Percentiles rank a stretch among this genome's conserved stretches.
Conservation (phyloP, 306 rosid species). For the Quercus ilex region DNA sequence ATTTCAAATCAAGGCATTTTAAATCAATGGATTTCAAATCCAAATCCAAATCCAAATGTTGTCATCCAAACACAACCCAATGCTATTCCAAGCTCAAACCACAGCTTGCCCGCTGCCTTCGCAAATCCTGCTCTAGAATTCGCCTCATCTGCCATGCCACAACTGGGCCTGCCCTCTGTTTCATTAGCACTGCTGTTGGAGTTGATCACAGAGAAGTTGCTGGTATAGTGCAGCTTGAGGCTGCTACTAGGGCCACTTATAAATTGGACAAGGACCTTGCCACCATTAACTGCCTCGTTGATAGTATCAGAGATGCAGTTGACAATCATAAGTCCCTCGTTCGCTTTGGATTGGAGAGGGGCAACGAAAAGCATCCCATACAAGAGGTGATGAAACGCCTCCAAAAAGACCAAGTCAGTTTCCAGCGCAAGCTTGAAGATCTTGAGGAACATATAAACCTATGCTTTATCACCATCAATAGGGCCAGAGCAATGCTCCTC, state of each 20-base stretch:
- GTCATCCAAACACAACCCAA: no score
- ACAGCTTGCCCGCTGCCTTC: conserved; percentile 44
- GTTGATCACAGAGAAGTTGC: conserved; percentile 23
- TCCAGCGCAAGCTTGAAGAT: conserved; percentile 38
- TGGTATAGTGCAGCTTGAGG: conserved; percentile 65
- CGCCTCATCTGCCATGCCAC: conserved; percentile 38
- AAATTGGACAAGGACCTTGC: conserved; percentile 42
- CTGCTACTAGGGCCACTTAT: conserved; percentile 47
- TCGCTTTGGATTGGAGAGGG: conserved; percentile 48
- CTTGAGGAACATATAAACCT: conserved; percentile 53
- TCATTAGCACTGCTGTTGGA: conserved; percentile 21
- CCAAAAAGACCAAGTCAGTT: conserved; percentile 27
- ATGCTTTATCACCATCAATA: conserved; percentile 49
- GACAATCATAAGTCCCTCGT: conserved; percentile 50
- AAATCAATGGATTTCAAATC: no score
- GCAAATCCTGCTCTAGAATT: conserved; percentile 40
- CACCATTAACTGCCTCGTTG: conserved; percentile 55
- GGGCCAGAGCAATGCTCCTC: conserved; percentile 52
- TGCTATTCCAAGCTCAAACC: conserved; percentile 42
- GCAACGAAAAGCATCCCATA: conserved; percentile 46
- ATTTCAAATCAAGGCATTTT: no score
- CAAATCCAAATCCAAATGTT: no score
- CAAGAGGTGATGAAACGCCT: conserved; percentile 63
- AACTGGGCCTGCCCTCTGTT: conserved; percentile 24
- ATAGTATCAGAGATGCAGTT: conserved; percentile 38